phyloP scores from a whole-genome alignment of 441 rosid species.

The Euphorbia corollata region DNA sequence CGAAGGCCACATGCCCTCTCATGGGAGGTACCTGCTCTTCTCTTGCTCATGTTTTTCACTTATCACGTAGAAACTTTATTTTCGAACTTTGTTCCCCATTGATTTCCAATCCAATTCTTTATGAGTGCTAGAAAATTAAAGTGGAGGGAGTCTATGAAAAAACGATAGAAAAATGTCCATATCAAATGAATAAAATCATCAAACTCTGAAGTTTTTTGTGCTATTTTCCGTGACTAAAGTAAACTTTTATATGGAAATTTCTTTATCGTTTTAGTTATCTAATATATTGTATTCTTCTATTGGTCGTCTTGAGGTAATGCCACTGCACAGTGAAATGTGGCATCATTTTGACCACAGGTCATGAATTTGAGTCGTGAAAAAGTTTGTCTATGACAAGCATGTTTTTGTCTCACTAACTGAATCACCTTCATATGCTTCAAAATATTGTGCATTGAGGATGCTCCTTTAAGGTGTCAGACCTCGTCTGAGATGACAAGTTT shows the following conservation, averaged over 20 bases:
- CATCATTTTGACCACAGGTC: not conserved
- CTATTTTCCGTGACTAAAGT: not conserved
- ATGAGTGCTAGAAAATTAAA: not conserved
- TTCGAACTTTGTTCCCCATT: not conserved
- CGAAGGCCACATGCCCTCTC: conserved; percentile 83
- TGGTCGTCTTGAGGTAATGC: not conserved
- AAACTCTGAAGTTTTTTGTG: not conserved
- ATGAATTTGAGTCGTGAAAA: not conserved
- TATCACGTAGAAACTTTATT: conserved; percentile 9
- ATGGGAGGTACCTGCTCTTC: conserved; percentile 58
- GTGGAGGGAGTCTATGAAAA: too few relatives aligned
- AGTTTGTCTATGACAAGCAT: not conserved
- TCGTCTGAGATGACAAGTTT: not conserved
- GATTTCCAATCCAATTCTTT: not conserved
- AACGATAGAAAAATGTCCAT: not conserved
- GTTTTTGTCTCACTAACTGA: not conserved
- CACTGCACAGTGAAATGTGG: not conserved
- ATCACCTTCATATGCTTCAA: not conserved
- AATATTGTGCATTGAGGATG: not conserved
- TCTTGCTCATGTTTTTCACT: not conserved
- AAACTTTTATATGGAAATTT: not conserved
- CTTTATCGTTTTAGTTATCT: not conserved
- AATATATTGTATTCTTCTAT: not conserved
- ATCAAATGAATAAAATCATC: not conserved
- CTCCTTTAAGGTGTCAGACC: not conserved